Percentiles rank a stretch among this genome's conserved stretches.
Evolutionary conservation across 78 protist genomes (phyloP).

Genomic region (Salpingoeca rosetta): DNA sequence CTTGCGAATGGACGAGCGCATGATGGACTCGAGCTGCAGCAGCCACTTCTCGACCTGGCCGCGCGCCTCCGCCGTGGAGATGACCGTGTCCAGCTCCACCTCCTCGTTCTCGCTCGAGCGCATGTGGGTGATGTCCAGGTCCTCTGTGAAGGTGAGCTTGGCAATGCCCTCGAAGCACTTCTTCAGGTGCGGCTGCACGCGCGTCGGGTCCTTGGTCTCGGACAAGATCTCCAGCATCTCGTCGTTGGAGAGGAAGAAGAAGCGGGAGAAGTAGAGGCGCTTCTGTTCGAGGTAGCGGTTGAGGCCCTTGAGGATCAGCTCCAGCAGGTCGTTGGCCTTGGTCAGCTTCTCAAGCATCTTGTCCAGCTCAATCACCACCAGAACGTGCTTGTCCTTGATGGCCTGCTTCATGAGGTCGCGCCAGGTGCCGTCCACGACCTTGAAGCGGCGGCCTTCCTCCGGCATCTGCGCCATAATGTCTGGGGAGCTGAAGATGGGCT

Average conservation of each 20-base stretch:
- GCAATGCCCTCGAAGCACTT: conserved; percentile 71
- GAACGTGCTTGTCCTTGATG: conserved; percentile 22
- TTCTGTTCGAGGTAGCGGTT: conserved; percentile 59
- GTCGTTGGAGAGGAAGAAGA: conserved; percentile 71
- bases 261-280: conserved; percentile 62
- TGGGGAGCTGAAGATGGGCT: conserved; percentile 55
- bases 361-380: conserved; percentile 11
- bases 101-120: conserved; percentile 38
- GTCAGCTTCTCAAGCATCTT: conserved; percentile 25
- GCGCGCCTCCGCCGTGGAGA: conserved; percentile 3
- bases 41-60: conserved; percentile 73
- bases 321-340: conserved; percentile 42
- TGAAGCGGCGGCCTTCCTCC: conserved; percentile 41
- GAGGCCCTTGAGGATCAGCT: conserved; percentile 35
- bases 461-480: conserved; percentile 70
- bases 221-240: conserved; percentile 60
- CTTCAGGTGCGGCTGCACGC: conserved; percentile 69
- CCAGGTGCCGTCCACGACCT: conserved; percentile 53
- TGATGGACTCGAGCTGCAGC: conserved; percentile 22
- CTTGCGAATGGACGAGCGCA: background rate
- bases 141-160: conserved; percentile 35
- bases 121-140: conserved; percentile 36
- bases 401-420: conserved; percentile 32
- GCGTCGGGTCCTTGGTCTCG: conserved; percentile 58
- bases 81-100: conserved; percentile 14